Evolutionary conservation across 1,284 basidiomycete species (phyloP).

Genomic region (Bondarzewia mesenterica): DNA sequence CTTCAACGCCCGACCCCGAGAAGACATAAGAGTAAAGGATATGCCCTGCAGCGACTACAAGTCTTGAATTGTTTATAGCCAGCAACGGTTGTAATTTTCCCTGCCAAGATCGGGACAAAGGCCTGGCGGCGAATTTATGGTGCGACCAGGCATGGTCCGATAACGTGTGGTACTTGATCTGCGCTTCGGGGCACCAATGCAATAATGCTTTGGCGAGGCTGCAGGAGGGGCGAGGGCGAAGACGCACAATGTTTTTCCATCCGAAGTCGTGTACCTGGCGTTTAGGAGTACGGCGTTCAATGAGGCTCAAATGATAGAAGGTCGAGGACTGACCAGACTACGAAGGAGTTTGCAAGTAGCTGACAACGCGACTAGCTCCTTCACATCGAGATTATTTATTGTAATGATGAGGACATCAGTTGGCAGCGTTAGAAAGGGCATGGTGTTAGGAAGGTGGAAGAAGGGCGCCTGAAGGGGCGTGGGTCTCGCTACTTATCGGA

Average conservation of each 20-base stretch:
- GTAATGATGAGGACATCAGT: conserved; percentile 51
- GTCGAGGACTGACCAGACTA: conserved; percentile 33
- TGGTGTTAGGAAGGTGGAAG: conserved; percentile 5
- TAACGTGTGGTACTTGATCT: conserved; percentile 45
- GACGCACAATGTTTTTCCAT: conserved; percentile 45
- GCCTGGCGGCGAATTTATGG: conserved; percentile 52
- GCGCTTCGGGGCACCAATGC: conserved; percentile 37
- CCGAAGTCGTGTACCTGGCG: conserved; percentile 52
- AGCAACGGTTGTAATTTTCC: conserved; percentile 50
- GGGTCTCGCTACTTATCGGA: too few species aligned
- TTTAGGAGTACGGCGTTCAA: neutral
- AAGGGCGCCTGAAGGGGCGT: neutral
- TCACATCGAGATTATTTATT: conserved; percentile 35
- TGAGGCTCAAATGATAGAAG: neutral
- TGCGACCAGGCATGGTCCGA: conserved; percentile 49
- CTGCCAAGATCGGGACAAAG: conserved; percentile 56
- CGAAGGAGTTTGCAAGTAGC: conserved; percentile 37
- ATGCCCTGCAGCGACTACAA: conserved; percentile 57
- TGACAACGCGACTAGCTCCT: conserved; percentile 39
- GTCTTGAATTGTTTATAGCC: conserved; percentile 46
- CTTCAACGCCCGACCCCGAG: conserved; percentile 19
- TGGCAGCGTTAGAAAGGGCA: conserved; percentile 31
- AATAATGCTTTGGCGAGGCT: conserved; percentile 39
- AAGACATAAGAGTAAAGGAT: conserved; percentile 55
- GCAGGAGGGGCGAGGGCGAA: conserved; percentile 42